These are phyloP conservation scores for Ambrosiella beaveri DNA, from an alignment of 2,329 filamentous ascomycete genomes.

Conservation along the genomic window DNA sequence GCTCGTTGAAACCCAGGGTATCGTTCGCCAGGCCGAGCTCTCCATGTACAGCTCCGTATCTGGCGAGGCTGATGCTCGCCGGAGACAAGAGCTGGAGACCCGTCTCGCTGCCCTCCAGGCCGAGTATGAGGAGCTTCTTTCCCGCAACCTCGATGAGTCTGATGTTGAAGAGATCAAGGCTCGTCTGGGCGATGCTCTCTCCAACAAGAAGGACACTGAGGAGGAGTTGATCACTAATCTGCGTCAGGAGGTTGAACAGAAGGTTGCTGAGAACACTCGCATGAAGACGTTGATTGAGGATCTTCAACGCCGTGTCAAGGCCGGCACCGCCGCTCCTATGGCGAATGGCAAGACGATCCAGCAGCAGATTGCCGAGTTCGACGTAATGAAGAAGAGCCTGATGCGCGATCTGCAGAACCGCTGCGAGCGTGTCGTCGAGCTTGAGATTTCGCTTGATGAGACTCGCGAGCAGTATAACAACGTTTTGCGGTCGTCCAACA, in stretches of 20 bases:
- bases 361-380: slow-evolving; percentile 96
- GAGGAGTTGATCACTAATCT: slow-evolving; percentile 59
- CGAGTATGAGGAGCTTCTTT: slow-evolving; percentile 70
- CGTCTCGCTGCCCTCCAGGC: slow-evolving; percentile 57
- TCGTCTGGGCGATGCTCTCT: slow-evolving; percentile 58
- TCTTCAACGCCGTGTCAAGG: slow-evolving; percentile 56
- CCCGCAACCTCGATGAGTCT: slow-evolving; percentile 57
- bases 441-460: slow-evolving; percentile 94
- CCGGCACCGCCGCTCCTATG: slow-evolving; percentile 39
- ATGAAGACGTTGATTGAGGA: slow-evolving; percentile 69
- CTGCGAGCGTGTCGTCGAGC: slow-evolving; percentile 92
- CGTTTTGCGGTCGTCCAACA: slow-evolving; percentile 89
- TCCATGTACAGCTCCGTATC: slow-evolving; percentile 56
- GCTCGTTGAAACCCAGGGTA: slow-evolving; percentile 76
- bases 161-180: slow-evolving; percentile 76
- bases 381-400: slow-evolving; percentile 98
- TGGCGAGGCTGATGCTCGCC: slow-evolving; percentile 46
- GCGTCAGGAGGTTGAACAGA: slow-evolving; percentile 56
- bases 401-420: slow-evolving; percentile 98
- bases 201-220: slow-evolving; percentile 57
- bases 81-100: slow-evolving; percentile 59
- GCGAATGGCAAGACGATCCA: slow-evolving; percentile 80
- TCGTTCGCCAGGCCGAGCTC: slow-evolving; percentile 82
- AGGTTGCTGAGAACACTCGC: slow-evolving; percentile 65
- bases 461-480: slow-evolving; percentile 99